Conservation (phyloP, 345 rosid species). For the Euphorbia pulcherrima region DNA sequence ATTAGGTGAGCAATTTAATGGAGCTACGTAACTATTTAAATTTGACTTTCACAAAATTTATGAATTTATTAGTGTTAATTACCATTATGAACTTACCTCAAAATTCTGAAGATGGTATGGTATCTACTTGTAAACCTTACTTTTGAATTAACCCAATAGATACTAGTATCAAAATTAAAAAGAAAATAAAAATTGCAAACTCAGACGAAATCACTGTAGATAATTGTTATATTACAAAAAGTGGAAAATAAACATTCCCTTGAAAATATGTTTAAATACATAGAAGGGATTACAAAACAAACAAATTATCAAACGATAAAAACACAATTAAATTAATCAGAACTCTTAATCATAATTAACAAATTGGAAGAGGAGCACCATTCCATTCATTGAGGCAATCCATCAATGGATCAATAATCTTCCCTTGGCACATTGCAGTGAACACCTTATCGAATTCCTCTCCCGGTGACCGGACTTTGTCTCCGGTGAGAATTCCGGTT, state of each 20-base stretch:
- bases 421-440: slow-evolving; percentile 62
- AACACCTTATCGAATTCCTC: slow-evolving; percentile 74
- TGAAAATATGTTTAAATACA: neutral
- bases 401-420: slow-evolving; percentile 65
- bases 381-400: slow-evolving; percentile 67
- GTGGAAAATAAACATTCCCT: neutral
- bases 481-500: slow-evolving; percentile 51
- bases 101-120: too few relatives aligned
- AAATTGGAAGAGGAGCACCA: slow-evolving; percentile 47
- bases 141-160: too few relatives aligned
- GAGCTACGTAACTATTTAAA: too few relatives aligned
- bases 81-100: too few relatives aligned
- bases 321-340: neutral
- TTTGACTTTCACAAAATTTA: too few relatives aligned
- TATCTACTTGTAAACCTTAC: too few relatives aligned
- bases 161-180: too few relatives aligned
- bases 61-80: too few relatives aligned
- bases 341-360: slow-evolving; percentile 5
- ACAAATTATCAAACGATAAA: neutral
- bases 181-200: neutral
- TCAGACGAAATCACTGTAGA: neutral
- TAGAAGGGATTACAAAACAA: slow-evolving; percentile 5
- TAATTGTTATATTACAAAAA: neutral
- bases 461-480: slow-evolving; percentile 57
- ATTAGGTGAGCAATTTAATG: too few relatives aligned